Evolutionary conservation across 495 filamentous ascomycete species (phyloP).

Genomic region (Neurospora sp.): DNA sequence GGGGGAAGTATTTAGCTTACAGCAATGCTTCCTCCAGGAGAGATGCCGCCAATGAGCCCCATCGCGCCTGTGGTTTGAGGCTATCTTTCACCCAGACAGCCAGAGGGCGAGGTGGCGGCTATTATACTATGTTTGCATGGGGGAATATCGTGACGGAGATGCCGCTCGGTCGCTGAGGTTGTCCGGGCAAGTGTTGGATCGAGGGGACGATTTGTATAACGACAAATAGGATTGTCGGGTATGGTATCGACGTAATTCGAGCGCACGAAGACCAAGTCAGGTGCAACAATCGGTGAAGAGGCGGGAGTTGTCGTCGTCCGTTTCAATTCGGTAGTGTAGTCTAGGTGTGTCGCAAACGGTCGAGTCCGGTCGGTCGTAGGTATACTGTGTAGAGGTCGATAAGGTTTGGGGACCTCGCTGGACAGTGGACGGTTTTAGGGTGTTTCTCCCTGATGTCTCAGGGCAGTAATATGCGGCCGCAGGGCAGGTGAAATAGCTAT

Average conservation of each 20-base stretch:
- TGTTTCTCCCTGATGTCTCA: neutral
- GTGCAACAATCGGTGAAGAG: neutral
- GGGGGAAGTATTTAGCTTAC: conserved; percentile 38
- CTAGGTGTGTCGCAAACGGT: neutral
- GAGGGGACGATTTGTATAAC: neutral
- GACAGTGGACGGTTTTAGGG: neutral
- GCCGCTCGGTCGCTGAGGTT: neutral
- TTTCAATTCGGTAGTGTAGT: neutral
- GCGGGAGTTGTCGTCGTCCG: neutral
- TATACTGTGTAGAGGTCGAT: neutral
- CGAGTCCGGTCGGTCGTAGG: neutral
- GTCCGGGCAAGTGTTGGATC: neutral
- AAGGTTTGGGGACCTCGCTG: neutral
- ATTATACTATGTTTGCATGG: conserved; percentile 17
- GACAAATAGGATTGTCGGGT: neutral
- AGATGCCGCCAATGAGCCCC: conserved; percentile 73
- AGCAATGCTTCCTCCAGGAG: conserved; percentile 76
- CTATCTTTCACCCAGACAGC: conserved; percentile 17
- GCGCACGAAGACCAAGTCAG: neutral
- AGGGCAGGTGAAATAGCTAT: neutral
- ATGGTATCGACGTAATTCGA: neutral
- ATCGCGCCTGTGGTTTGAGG: conserved; percentile 32
- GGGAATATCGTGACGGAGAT: neutral
- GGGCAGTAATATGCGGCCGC: neutral
- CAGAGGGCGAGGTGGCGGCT: conserved; percentile 9